Evolutionary conservation across 352 stramenopile species (phyloP).

Genomic region (Plasmopara halstedii): DNA sequence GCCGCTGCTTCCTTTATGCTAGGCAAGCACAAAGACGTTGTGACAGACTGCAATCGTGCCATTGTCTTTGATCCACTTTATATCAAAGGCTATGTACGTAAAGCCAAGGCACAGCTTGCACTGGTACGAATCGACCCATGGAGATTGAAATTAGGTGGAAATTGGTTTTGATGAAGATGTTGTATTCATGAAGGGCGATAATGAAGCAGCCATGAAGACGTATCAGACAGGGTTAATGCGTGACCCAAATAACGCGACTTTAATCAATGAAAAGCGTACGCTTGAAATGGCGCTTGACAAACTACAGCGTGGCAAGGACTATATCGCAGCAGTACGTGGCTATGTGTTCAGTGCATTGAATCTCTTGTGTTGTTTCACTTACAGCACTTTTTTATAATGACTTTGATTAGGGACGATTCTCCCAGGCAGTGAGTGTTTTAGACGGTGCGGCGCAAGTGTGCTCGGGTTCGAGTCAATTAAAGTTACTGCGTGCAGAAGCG

Average conservation of each 20-base stretch:
- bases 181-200: slow-evolving; percentile 39
- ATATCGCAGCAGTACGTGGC: slow-evolving; percentile 47
- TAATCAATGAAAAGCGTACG: slow-evolving; percentile 67
- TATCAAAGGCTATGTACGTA: slow-evolving; percentile 88
- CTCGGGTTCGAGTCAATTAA: slow-evolving; percentile 59
- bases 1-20: slow-evolving; percentile 89
- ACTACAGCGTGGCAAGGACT: slow-evolving; percentile 56
- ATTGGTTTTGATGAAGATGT: neutral
- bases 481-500: slow-evolving; percentile 58
- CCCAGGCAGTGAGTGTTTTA: slow-evolving; percentile 63
- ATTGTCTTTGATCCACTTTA: slow-evolving; percentile 86
- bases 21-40: slow-evolving; percentile 81
- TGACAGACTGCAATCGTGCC: slow-evolving; percentile 86
- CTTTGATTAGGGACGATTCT: slow-evolving; percentile 38
- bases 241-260: slow-evolving; percentile 70
- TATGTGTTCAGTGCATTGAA: too few relatives aligned
- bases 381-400: slow-evolving; percentile 5
- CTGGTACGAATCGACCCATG: slow-evolving; percentile 38
- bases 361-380: too few relatives aligned
- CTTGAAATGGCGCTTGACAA: slow-evolving; percentile 81
- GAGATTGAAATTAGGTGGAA: slow-evolving; percentile 1
- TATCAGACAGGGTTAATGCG: slow-evolving; percentile 62
- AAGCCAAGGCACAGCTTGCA: slow-evolving; percentile 81
- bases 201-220: slow-evolving; percentile 65
- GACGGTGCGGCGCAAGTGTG: slow-evolving; percentile 66